Conservation (phyloP, 352 stramenopile genomes). For the Poterioochromonas sp. region DNA sequence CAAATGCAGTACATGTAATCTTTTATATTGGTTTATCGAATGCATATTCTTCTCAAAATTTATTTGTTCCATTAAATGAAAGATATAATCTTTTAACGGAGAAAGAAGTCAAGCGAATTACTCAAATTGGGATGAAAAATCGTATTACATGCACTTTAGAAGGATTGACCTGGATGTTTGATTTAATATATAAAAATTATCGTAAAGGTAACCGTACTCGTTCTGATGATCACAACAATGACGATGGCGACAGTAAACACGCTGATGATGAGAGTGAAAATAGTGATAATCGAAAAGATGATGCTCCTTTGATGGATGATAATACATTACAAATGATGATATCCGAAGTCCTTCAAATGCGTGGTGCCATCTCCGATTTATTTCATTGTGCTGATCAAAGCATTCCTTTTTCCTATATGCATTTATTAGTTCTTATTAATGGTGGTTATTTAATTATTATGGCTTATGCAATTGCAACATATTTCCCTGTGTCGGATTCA, state of each 20-base stretch:
- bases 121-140: neutral
- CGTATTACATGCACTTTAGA: neutral
- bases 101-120: neutral
- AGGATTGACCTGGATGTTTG: neutral
- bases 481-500: neutral
- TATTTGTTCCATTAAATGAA: neutral
- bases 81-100: neutral
- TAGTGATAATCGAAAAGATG: too few relatives aligned
- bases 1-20: neutral
- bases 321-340: neutral
- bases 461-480: neutral
- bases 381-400: neutral
- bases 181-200: neutral
- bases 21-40: neutral
- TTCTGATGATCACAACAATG: neutral
- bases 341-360: neutral
- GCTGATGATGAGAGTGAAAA: neutral
- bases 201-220: neutral
- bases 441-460: neutral
- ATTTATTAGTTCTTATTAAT: neutral
- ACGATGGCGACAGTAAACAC: too few relatives aligned
- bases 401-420: conserved; percentile 11
- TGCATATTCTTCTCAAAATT: neutral
- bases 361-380: neutral
- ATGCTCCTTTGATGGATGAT: too few relatives aligned